Conservation (phyloP, 148 eudicot genomes). For the Vaccinium darrowii region DNA sequence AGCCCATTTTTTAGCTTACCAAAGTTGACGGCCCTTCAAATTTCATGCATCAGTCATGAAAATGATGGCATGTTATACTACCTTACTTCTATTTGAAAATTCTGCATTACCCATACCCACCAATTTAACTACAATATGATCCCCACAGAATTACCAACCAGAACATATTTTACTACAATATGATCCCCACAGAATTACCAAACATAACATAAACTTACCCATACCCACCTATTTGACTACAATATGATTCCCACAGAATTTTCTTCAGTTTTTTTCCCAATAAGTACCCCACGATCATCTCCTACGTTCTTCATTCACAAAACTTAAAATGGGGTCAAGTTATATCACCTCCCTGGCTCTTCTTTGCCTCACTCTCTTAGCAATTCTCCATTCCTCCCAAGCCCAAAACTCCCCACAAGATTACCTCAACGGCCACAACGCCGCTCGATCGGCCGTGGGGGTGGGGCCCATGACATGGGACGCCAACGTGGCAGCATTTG, state of each 20-base stretch:
- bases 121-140: no score
- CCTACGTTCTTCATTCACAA: no score
- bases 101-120: no score
- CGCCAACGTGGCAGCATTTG: conserved; percentile 19
- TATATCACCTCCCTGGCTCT: background rate
- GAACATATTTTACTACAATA: background rate
- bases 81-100: no score
- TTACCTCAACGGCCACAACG: background rate
- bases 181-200: background rate
- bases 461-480: conserved; percentile 24
- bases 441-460: background rate
- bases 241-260: no score
- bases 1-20: no score
- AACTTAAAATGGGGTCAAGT: background rate
- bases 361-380: background rate
- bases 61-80: no score
- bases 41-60: no score
- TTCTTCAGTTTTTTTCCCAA: background rate
- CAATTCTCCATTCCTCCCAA: background rate
- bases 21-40: no score
- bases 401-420: background rate
- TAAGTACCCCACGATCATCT: background rate
- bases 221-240: background rate
- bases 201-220: background rate
- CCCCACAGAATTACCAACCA: no score